Conservation (phyloP, 139 green algal species). For the Coccomyxa sp. region DNA sequence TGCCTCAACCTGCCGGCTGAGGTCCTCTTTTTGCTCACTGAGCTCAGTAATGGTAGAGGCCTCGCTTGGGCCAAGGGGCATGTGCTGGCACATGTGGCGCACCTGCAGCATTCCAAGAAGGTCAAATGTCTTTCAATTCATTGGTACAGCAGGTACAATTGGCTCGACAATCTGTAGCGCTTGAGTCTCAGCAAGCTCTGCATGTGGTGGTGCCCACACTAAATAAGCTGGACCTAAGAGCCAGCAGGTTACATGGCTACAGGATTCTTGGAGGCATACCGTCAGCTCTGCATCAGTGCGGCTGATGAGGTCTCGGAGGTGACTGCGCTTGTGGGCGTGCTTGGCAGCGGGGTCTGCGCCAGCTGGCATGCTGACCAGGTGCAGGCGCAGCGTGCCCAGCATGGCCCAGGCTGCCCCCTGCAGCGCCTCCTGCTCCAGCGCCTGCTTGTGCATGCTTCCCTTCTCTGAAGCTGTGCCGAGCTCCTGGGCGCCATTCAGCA, state of each 20-base stretch:
- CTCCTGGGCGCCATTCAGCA: no score
- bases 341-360: conserved; percentile 79
- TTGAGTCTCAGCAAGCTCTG: no score
- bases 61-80: conserved; percentile 62
- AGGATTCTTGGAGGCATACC: no score
- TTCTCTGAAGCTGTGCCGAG: background rate
- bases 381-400: conserved; percentile 73
- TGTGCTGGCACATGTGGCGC: conserved; percentile 31
- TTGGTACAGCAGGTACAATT: no score
- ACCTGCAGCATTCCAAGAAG: conserved; percentile 34
- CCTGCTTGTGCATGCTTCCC: background rate
- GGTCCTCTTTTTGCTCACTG: background rate
- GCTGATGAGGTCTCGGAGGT: conserved; percentile 28
- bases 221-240: no score
- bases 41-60: conserved; percentile 28
- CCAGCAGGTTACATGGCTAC: no score
- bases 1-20: conserved; percentile 11
- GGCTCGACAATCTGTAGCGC: no score
- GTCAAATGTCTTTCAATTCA: no score
- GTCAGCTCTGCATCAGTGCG: conserved; percentile 45
- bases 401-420: conserved; percentile 66
- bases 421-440: background rate
- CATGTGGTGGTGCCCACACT: no score
- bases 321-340: conserved; percentile 38
- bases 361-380: conserved; percentile 62